Evolutionary conservation across 2,329 filamentous ascomycete genomes (phyloP), one percentile per base, ranked within the genome.

Genomic region (Penicillium sp.): DNA sequence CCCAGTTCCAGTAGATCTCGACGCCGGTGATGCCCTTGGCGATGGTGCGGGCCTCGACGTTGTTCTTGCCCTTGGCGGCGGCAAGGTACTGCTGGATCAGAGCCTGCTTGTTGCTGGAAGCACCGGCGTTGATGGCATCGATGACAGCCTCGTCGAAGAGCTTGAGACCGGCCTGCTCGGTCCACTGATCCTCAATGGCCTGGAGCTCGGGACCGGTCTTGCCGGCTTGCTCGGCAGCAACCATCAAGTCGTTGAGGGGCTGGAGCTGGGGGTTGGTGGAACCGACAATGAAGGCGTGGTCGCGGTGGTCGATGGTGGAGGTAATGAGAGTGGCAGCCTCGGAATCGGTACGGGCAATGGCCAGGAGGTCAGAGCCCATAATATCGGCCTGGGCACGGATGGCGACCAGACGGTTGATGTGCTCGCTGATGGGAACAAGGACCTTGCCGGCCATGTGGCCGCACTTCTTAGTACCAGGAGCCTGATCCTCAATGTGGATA

Each of bases 371-470:
- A 55, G 83, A 80, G 57, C 88, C 93, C 93, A 99, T 97, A 66
- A 99, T 97, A 69, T 99, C 93, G 61, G 93, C 92, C 75, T 99
- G 93, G 4, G 93, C 92, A 53, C 93, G 87, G 70, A 99, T 97
- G 61, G 93, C 91, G 42, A 99, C 90, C 46, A 99, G 80, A 47
- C 93, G 87, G 78, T 96, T 97, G 76, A 97, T 96, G 77, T 99
- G 93, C 77, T 99, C 93, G 73, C 84, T 88, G 68, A 96, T 95
- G 42, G 93, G 93, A 44, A 99, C 93, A 53, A 99, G 79, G 36
- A 97, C 93, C 77, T 97, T 97, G 66, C 93, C 93, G 59, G 93
- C 93, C 93, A 97, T 97, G 76, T 97, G 93, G 56, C 93, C 93
- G 72, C 93, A 99, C 82, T 99, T 99, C 83, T 99, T 99, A 41